Evolutionary conservation across 176 grass and related monocot species (phyloP).

Genomic region (Eragrostis curvula): DNA sequence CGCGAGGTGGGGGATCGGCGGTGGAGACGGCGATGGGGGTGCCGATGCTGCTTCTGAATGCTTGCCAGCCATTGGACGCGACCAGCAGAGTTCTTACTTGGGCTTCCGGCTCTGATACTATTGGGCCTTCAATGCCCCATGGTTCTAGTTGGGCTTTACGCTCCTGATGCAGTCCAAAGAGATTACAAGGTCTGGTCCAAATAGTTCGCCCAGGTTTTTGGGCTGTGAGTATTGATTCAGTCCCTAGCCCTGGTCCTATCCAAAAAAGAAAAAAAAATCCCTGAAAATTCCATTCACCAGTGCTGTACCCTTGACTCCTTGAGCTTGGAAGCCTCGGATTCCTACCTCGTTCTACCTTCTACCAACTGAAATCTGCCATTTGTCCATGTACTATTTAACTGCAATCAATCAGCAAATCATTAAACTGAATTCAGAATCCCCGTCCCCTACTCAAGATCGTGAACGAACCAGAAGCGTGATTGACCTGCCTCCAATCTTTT

Average conservation of each 20-base stretch:
- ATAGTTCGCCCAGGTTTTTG: neutral
- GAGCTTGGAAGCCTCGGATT: neutral
- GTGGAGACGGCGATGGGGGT: conserved; percentile 40
- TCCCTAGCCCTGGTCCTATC: too few relatives aligned
- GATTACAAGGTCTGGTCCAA: neutral
- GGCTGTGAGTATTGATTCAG: neutral
- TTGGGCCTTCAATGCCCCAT: neutral
- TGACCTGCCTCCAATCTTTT: too few relatives aligned
- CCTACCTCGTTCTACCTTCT: too few relatives aligned
- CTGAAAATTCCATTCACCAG: neutral
- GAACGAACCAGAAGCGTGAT: neutral
- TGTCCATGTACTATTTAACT: too few relatives aligned
- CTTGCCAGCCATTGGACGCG: too few relatives aligned
- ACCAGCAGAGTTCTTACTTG: neutral
- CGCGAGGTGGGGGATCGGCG: conserved; percentile 20
- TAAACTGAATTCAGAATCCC: too few relatives aligned
- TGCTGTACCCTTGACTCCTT: neutral
- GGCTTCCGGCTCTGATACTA: neutral
- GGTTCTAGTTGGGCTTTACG: neutral
- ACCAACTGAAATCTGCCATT: too few relatives aligned
- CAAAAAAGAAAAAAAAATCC: neutral
- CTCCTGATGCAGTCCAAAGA: too few relatives aligned
- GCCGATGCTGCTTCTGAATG: neutral
- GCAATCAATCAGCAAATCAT: too few relatives aligned
- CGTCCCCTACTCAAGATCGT: too few relatives aligned